Conservation (phyloP, 1,139 yeast genomes). For the Scheffersomyces titani region DNA sequence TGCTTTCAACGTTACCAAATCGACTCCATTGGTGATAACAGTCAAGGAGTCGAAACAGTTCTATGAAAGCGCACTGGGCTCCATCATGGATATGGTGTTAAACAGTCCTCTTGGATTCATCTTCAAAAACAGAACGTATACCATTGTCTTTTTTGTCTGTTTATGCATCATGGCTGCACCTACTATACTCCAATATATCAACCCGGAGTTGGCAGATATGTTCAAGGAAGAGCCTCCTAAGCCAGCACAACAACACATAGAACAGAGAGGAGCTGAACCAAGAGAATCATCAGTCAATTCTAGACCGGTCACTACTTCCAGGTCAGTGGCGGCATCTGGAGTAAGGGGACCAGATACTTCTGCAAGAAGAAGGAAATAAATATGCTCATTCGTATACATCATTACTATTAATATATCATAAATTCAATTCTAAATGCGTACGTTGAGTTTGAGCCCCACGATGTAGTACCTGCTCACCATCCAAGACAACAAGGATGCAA, state of each 20-base stretch:
- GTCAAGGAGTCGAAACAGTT: conserved; percentile 28
- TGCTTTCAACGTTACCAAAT: conserved; percentile 14
- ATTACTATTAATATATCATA: neutral
- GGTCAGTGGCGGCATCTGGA: neutral
- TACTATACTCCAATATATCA: conserved; percentile 27
- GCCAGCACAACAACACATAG: neutral
- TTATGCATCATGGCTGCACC: conserved; percentile 39
- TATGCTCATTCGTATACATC: neutral
- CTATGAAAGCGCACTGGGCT: conserved; percentile 38
- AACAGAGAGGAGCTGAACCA: neutral
- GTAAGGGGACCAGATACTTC: neutral
- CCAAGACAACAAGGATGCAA: conserved; percentile 35
- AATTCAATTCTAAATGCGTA: conserved; percentile 23
- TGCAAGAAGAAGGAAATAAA: conserved; percentile 2
- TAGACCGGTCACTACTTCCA: no score
- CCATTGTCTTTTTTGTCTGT: conserved; percentile 31
- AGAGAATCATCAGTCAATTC: neutral
- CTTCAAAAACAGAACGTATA: conserved; percentile 38
- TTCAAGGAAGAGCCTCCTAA: conserved; percentile 26
- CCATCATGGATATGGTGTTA: conserved; percentile 34
- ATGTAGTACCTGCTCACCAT: conserved; percentile 28
- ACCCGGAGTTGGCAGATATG: conserved; percentile 42
- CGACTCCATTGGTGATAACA: conserved; percentile 23
- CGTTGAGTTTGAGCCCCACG: conserved; percentile 34
- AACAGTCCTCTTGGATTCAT: conserved; percentile 48